A percentile compares a stretch with the other conserved stretches of the same genome.
These are phyloP conservation scores for Filosporella fistucella DNA, from an alignment of 495 filamentous ascomycete genomes.

Conservation along the genomic window DNA sequence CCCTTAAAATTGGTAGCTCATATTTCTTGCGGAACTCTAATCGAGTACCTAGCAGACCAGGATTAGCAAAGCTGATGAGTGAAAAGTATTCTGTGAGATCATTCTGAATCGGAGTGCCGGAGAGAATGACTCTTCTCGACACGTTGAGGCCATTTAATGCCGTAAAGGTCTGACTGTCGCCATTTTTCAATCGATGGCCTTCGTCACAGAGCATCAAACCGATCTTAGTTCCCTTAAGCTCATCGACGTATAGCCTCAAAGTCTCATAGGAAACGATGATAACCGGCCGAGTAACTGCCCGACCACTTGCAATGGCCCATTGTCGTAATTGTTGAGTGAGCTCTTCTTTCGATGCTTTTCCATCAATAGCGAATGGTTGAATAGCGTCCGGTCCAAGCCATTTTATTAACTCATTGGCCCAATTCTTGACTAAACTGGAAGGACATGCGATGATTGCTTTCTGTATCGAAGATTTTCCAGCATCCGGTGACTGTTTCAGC, in stretches of 20 bases:
- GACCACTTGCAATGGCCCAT: constrained; percentile 87
- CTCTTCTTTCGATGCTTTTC: constrained; percentile 93
- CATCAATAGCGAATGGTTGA: constrained; percentile 93
- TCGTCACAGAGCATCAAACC: constrained; percentile 97
- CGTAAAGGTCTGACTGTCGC: constrained; percentile 89
- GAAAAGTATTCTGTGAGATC: constrained; percentile 97
- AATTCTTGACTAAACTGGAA: constrained; percentile 93
- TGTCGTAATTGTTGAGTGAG: constrained; percentile 84
- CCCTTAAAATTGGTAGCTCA: constrained; percentile 87
- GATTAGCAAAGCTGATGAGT: constrained; percentile 95
- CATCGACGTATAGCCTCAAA: constrained; percentile 82
- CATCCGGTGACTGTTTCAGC: constrained; percentile 90
- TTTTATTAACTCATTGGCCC: constrained; percentile 93
- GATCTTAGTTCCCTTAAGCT: constrained; percentile 80
- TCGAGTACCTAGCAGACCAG: constrained; percentile 81
- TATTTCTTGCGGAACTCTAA: constrained; percentile 93
- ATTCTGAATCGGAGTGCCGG: constrained; percentile 96
- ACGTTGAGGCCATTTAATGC: constrained; percentile 90
- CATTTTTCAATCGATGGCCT: constrained; percentile 97
- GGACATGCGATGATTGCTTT: constrained; percentile 99
- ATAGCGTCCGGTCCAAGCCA: constrained; percentile 93
- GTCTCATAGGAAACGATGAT: constrained; percentile 99
- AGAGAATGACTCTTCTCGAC: constrained; percentile 86
- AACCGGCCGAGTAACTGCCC: constrained; percentile 88
- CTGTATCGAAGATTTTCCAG: constrained; percentile 88